Percentiles rank a stretch among this genome's conserved stretches.
phyloP scores from a whole-genome alignment of 495 filamentous ascomycete species.

The Barbatosphaeria neglecta region DNA sequence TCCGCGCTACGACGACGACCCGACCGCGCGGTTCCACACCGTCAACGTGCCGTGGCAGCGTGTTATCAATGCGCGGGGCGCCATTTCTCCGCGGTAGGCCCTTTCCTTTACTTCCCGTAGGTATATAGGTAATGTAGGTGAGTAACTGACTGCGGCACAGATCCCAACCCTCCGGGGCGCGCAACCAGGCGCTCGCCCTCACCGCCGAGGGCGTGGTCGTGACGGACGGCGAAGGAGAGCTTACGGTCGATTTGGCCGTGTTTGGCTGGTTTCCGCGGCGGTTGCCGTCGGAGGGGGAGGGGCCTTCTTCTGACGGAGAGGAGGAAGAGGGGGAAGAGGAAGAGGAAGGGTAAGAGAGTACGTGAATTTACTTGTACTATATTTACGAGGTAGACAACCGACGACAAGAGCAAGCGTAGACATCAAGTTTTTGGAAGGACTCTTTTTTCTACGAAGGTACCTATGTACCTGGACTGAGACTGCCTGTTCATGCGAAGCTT shows the following conservation, averaged over 20 bases:
- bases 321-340: conserved; percentile 4
- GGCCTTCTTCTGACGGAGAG: conserved; percentile 6
- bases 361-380: too few species aligned
- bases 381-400: too few species aligned
- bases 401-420: too few species aligned
- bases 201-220: conserved; percentile 59
- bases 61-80: conserved; percentile 76
- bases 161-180: conserved; percentile 52
- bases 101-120: neutral
- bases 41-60: conserved; percentile 89
- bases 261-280: conserved; percentile 69
- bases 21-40: conserved; percentile 45
- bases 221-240: conserved; percentile 49
- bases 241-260: conserved; percentile 51
- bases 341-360: neutral
- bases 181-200: conserved; percentile 57
- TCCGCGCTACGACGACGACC: conserved; percentile 24
- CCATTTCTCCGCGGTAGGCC: conserved; percentile 67
- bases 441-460: too few species aligned
- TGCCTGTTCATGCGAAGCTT: too few species aligned
- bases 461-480: too few species aligned
- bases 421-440: too few species aligned
- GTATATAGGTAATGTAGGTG: neutral
- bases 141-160: conserved; percentile 24
- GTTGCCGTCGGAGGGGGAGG: conserved; percentile 38